Base-by-base conservation (phyloP, 1,284 basidiomycete species). In the Puccinia sorghi region DNA sequence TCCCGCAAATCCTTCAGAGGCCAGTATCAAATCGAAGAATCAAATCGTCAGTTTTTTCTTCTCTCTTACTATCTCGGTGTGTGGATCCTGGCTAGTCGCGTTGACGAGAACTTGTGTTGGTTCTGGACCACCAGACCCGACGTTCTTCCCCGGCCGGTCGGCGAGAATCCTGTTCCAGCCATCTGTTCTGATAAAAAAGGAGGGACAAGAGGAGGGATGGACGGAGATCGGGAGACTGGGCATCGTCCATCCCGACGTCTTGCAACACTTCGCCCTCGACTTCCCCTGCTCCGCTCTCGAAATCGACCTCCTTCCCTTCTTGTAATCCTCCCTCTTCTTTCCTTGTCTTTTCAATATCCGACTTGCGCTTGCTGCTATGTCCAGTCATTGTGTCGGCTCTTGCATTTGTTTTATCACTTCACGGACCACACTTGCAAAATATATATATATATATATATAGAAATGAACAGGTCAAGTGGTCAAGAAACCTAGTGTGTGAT, bases 221-320 rank as follows among this genome's bases (percentile, higher is more conserved):
- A 84, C 90, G 73, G 87, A 89, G 80, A 91, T 97, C 82, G 94
- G 94, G 56, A 89, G 88, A 48, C 86, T 97, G 78, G 94, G 94
- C 39, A 92, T 97, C 81, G 86, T 97, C 80, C 94, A 97, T 85
- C 94, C 95, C 3, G 88, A 86, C 15, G 95, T 97, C n/a, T 86
- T 97, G 79, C 89, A 90, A 82, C 93, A 92, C 83, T 97, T 95
- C 85, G 94, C 97, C 85, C 91, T 99, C 81, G 89, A 89, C 66
- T 95, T 93, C 86, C 97, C 96, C n/a, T 97, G 94, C 85, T 97
- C 94, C 20, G 91, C 91, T 12, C 86, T 99, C 80, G 97, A 99
- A 88, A 93, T 99, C 84, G 91, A 91, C 69, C 87, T 99, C 69
- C 93, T 97, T 85, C 91, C 91, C 17, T 94, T 99, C 88, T 90